phyloP scores from a whole-genome alignment of 169 alveolate species.

The Plasmodium chabaudi region DNA sequence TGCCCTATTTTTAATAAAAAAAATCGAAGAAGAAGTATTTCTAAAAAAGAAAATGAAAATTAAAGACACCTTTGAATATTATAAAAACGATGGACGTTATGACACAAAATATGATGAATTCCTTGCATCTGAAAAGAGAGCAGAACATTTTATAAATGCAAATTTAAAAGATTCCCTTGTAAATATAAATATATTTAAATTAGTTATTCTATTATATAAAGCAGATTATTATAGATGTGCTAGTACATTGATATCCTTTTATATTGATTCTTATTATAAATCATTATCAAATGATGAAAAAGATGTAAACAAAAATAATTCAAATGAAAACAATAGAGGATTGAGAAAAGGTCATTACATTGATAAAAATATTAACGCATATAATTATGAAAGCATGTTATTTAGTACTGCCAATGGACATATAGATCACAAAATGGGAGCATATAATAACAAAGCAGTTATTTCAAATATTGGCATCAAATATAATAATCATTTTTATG shows the following conservation, averaged over 20 bases:
- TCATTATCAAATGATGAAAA: not conserved
- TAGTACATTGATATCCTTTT: constrained; percentile 37
- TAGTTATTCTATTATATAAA: constrained; percentile 48
- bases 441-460: not conserved
- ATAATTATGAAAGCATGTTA: not conserved
- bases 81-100: not conserved
- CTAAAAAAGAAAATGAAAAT: constrained; percentile 58
- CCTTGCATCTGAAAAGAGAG: constrained; percentile 59
- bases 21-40: constrained; percentile 51
- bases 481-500: constrained; percentile 20
- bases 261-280: constrained; percentile 30
- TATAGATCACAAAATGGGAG: not conserved
- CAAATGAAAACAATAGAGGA: not conserved
- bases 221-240: constrained; percentile 69
- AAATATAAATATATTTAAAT: constrained; percentile 33
- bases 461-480: constrained; percentile 10
- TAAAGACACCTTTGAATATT: constrained; percentile 12
- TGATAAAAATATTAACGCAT: not conserved
- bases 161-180: constrained; percentile 52
- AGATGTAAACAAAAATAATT: not conserved
- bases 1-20: constrained; percentile 41
- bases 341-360: not conserved
- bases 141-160: constrained; percentile 67
- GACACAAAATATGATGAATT: constrained; percentile 35
- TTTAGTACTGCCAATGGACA: not conserved